These are phyloP conservation scores for Solanum chaucha DNA, from an alignment of 257 asterid genomes.

Conservation along the genomic window DNA sequence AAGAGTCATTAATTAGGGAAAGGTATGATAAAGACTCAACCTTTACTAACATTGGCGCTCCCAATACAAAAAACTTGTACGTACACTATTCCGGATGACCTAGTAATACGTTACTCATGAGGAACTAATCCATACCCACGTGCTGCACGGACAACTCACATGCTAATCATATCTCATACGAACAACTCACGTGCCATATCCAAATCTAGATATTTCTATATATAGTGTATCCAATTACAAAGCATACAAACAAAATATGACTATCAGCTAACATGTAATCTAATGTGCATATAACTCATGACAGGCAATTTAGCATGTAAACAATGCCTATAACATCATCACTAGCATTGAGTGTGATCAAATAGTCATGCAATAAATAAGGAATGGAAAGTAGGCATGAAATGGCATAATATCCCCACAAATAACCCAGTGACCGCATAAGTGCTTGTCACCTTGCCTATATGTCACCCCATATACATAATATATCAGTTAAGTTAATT, in stretches of 20 bases:
- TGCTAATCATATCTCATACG: not conserved
- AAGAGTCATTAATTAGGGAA: not conserved
- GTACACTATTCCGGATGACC: not conserved
- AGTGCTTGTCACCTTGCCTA: not conserved
- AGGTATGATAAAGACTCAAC: not conserved
- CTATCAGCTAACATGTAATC: not conserved
- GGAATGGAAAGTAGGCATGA: not conserved
- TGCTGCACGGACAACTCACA: not conserved
- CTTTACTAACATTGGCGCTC: not conserved
- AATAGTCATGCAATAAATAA: not conserved
- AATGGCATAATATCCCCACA: not conserved
- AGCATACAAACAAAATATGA: not conserved
- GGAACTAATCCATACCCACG: not conserved
- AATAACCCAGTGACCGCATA: not conserved
- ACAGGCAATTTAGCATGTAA: not conserved
- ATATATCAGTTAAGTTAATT: not conserved
- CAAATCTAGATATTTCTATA: not conserved
- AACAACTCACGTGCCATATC: not conserved
- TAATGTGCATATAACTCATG: not conserved
- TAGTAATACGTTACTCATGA: not conserved
- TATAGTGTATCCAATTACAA: not conserved
- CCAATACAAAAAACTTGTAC: not conserved
- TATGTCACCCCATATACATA: not conserved
- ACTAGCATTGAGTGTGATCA: not conserved
- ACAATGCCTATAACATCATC: not conserved